Evolutionary conservation across 164 flowering plant genomes (phyloP), one percentile per base, ranked within the genome.

Genomic region (Kalanchoe fedtschenkoi): DNA sequence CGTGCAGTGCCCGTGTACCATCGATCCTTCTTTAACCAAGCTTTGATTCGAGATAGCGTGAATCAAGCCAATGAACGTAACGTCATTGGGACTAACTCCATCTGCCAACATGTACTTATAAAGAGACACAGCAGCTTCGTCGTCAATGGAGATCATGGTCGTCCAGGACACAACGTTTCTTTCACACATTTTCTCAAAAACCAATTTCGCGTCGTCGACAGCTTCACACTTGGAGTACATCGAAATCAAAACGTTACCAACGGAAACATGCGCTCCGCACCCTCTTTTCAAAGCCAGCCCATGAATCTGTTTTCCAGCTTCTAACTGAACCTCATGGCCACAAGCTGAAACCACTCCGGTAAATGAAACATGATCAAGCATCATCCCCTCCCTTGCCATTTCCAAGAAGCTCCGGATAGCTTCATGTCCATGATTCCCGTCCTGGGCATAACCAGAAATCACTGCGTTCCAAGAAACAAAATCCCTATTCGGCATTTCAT

Each of bases 111-210:
- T 93, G 69, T 68, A 75, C 54, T 67, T 75, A 57, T 86, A 88
- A 6, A 87, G 68, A 59, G 66, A 66, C 63, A 90, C 29, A 13
- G 87, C 89, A 65, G 80, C 58, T 39, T 71, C 80, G 72, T 78
- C 81, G 53, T 73, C 38, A 28, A 78, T 67, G 44, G 96, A 82
- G 58, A 93, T 78, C 87, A 87, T 80, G 5, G 96, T 83, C 1
- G 96, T 93, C 97, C 97, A 93, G 0, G 99, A 88, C 10, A 93
- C 68, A 16, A 90, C 95, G 75, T 93, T 82, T 8, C 83, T 80
- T 9, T 78, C 87, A 28, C 32, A 22, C 81, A 87, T 88, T 66
- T 70, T 68, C 51, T 70, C 63, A 66, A 90, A 93, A 5, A 88
- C 93, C 72, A 58, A 32, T 19, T 74, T 68, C 38, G 88, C 86